These are phyloP conservation scores for Puccinia novopanici DNA, from an alignment of 1,284 basidiomycete species.

Conservation along the genomic window DNA sequence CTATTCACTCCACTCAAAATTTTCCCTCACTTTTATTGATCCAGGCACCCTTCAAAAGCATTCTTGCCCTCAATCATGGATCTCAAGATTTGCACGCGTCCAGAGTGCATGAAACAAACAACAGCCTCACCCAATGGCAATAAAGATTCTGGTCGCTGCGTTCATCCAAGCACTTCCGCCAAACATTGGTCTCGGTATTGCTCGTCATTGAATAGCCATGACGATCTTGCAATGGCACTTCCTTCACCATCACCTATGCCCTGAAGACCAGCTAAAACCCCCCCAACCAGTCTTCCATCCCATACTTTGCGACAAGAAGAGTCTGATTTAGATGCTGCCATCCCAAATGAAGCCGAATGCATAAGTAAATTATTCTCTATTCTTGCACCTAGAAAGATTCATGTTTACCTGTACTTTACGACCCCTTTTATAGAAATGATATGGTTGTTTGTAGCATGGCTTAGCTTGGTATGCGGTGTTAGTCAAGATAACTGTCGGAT, in stretches of 20 bases:
- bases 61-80: background rate
- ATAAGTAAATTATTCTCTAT: no score
- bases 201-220: background rate
- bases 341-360: no score
- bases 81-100: background rate
- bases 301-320: no score
- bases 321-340: no score
- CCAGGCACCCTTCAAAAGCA: no score
- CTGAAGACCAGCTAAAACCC: background rate
- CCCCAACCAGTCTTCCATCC: no score
- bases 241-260: background rate
- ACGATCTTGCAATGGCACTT: background rate
- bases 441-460: background rate
- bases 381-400: no score
- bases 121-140: background rate
- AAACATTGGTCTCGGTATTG: background rate
- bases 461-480: background rate
- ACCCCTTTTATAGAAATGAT: background rate
- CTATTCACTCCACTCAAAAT: no score
- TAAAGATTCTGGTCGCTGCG: background rate
- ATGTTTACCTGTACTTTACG: no score
- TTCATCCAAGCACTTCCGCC: background rate
- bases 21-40: no score
- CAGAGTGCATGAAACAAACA: background rate
- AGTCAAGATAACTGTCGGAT: background rate